Percentiles rank a stretch among this genome's conserved stretches.
Conservation (phyloP, 495 filamentous ascomycete species). For the Xylaria nigripes region DNA sequence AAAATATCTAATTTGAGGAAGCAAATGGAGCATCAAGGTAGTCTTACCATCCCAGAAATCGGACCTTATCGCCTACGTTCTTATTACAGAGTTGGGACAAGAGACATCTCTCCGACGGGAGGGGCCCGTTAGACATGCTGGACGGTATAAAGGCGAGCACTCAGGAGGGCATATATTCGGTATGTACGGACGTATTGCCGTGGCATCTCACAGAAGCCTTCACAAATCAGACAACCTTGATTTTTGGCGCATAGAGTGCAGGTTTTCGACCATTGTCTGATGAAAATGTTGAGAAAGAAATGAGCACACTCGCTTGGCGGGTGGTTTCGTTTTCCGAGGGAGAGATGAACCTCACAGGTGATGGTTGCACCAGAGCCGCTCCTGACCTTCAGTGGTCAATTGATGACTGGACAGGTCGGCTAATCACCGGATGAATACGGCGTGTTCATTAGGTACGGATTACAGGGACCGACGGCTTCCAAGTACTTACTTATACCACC, state of each 20-base stretch:
- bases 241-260: background rate
- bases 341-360: background rate
- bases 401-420: constrained; percentile 3
- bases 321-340: background rate
- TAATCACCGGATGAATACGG: constrained; percentile 5
- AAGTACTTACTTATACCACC: too few species aligned
- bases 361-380: background rate
- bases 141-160: constrained; percentile 1
- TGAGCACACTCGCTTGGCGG: background rate
- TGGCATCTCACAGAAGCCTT: background rate
- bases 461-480: too few species aligned
- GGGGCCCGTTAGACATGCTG: constrained; percentile 49
- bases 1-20: background rate
- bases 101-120: constrained; percentile 58
- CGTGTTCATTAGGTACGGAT: too few species aligned
- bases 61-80: constrained; percentile 62
- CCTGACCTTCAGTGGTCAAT: background rate
- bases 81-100: constrained; percentile 52
- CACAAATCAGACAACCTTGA: background rate
- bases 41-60: constrained; percentile 85
- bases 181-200: background rate
- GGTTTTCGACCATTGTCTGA: background rate
- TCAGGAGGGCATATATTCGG: background rate
- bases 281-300: background rate
- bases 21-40: constrained; percentile 2